Percentiles rank a stretch among this genome's conserved stretches.
Evolutionary conservation across 2,329 filamentous ascomycete genomes (phyloP).

Genomic region (Xylaria multiplex): DNA sequence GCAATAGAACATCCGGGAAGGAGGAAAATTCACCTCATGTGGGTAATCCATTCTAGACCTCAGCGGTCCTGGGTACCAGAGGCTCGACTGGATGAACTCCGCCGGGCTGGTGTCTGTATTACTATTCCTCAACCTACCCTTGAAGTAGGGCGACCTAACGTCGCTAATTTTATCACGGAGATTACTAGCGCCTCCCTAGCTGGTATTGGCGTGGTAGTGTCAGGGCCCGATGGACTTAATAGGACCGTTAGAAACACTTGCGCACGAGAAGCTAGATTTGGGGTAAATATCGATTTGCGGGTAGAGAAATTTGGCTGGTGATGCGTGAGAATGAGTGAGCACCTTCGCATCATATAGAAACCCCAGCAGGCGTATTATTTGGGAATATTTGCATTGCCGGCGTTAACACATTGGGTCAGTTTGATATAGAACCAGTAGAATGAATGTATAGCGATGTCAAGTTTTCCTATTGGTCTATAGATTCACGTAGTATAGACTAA

Average conservation of each 20-base stretch:
- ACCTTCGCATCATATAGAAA: not conserved
- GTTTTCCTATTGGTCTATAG: slow-evolving; percentile 11
- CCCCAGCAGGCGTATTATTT: not conserved
- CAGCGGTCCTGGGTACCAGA: slow-evolving; percentile 66
- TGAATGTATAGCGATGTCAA: slow-evolving; percentile 6
- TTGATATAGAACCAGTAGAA: slow-evolving; percentile 3
- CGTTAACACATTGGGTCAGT: not conserved
- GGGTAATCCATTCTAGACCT: slow-evolving; percentile 64
- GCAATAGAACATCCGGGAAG: slow-evolving; percentile 42
- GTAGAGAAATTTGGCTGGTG: slow-evolving; percentile 78
- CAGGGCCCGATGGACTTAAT: slow-evolving; percentile 71
- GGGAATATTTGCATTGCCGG: not conserved
- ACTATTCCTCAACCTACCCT: slow-evolving; percentile 64
- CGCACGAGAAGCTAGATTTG: slow-evolving; percentile 59
- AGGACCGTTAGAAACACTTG: slow-evolving; percentile 68
- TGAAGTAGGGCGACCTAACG: slow-evolving; percentile 64
- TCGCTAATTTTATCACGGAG: slow-evolving; percentile 55
- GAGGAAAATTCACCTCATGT: slow-evolving; percentile 62
- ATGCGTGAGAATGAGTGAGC: slow-evolving; percentile 6
- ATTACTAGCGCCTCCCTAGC: slow-evolving; percentile 47
- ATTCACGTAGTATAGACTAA: slow-evolving; percentile 26
- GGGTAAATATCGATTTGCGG: slow-evolving; percentile 61
- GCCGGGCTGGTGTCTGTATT: slow-evolving; percentile 60
- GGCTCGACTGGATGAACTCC: slow-evolving; percentile 60
- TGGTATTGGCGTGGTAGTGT: slow-evolving; percentile 56